Percentiles rank a stretch among this genome's conserved stretches.
These are phyloP conservation scores for Malus sylvestris DNA, from an alignment of 306 rosid species.

Conservation along the genomic window DNA sequence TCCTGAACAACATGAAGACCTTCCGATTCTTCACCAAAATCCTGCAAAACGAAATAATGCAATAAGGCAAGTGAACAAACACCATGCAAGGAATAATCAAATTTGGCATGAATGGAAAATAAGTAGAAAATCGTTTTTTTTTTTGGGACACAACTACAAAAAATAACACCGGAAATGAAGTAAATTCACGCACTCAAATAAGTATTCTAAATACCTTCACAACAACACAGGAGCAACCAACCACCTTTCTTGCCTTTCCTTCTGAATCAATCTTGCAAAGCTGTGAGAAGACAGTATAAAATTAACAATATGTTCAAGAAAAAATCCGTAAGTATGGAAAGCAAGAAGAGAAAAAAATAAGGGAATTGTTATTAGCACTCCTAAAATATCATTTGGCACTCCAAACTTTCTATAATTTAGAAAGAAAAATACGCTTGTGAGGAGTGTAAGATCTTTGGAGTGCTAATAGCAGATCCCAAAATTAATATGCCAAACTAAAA, in stretches of 20 bases:
- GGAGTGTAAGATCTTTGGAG: too few species aligned
- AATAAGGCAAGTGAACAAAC: background rate
- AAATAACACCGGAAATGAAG: background rate
- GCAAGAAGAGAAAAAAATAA: background rate
- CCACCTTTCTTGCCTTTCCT: conserved; percentile 70
- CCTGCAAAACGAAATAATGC: conserved; percentile 13
- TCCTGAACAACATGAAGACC: conserved; percentile 39
- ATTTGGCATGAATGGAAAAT: background rate
- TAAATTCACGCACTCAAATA: background rate
- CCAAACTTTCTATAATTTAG: too few species aligned
- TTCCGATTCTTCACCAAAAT: conserved; percentile 35
- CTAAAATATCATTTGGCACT: too few species aligned
- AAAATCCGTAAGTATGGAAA: background rate
- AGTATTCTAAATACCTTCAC: conserved; percentile 46
- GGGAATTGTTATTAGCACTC: too few species aligned
- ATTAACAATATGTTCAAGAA: background rate
- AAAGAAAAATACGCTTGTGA: too few species aligned
- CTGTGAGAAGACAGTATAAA: conserved; percentile 22
- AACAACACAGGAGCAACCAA: conserved; percentile 61
- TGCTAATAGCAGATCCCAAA: too few species aligned
- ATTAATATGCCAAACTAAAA: background rate
- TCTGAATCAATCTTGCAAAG: conserved; percentile 75
- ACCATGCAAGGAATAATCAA: background rate
- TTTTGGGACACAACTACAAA: background rate
- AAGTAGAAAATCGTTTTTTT: too few species aligned